Conservation (phyloP, 2,329 filamentous ascomycete species). For the Rosellinia necatrix region DNA sequence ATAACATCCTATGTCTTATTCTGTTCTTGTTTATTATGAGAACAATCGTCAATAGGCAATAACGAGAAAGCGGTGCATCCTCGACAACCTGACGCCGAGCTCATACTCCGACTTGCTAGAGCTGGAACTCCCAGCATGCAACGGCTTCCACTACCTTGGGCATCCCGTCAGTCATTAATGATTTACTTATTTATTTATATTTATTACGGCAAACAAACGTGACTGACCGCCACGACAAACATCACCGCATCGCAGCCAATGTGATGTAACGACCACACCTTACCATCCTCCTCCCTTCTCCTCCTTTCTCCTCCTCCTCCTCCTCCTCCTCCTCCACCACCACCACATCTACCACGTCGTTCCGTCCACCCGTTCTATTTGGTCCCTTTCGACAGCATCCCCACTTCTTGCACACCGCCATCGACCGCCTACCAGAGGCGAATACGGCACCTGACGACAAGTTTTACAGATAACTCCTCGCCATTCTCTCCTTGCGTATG, state of each 20-base stretch:
- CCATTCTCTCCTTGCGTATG: background rate
- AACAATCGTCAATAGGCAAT: no score
- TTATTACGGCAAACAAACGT: background rate
- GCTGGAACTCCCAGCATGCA: no score
- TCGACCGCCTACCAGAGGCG: constrained; percentile 11
- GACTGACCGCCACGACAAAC: constrained; percentile 26
- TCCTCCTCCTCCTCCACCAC: constrained; percentile 4
- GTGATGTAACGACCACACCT: constrained; percentile 24
- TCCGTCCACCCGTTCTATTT: constrained; percentile 14
- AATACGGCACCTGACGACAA: constrained; percentile 24
- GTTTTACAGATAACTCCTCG: background rate
- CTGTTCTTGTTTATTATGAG: no score
- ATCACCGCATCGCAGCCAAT: constrained; percentile 21
- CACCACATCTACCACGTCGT: constrained; percentile 12
- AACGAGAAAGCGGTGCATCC: no score
- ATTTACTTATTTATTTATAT: background rate
- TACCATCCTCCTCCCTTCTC: constrained; percentile 6
- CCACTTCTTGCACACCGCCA: constrained; percentile 31
- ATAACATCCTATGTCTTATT: background rate
- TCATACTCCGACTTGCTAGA: no score
- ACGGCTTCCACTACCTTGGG: background rate
- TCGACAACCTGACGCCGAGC: no score
- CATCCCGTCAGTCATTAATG: background rate
- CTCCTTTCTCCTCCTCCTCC: no score
- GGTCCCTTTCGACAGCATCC: constrained; percentile 23